These are phyloP conservation scores for Irpex lacteus DNA, from an alignment of 1,284 basidiomycete species.

Conservation along the genomic window DNA sequence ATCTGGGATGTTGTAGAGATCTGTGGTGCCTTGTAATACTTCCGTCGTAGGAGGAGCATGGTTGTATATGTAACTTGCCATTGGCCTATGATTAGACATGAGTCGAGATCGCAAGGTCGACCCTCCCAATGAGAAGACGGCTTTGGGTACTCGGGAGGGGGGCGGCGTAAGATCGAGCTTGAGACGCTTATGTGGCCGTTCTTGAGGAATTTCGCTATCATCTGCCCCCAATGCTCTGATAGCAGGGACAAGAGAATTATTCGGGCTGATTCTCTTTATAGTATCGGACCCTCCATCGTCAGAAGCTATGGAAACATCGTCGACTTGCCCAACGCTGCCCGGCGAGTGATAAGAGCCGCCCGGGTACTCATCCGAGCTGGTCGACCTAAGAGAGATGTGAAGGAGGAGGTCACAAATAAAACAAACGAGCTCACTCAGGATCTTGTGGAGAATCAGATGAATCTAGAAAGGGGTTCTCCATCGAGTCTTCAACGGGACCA, in stretches of 20 bases:
- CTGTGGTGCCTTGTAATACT: conserved; percentile 53
- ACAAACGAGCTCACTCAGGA: not conserved
- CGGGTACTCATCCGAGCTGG: not conserved
- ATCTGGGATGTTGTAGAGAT: conserved; percentile 49
- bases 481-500: conserved; percentile 7
- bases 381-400: not conserved
- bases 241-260: not conserved
- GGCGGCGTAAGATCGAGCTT: not conserved
- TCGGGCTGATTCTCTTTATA: not conserved
- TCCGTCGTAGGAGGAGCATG: conserved; percentile 50
- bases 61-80: conserved; percentile 45
- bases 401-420: not conserved
- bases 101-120: conserved; percentile 8
- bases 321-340: not conserved
- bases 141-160: not conserved
- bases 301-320: not conserved
- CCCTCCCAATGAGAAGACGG: not conserved
- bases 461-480: conserved; percentile 12
- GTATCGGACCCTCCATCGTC: not conserved
- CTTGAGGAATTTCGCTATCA: not conserved
- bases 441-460: not conserved
- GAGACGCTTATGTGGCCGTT: conserved; percentile 3
- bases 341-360: not conserved
- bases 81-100: not conserved
- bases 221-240: not conserved